Evolutionary conservation across 2,329 filamentous ascomycete species (phyloP), one percentile per base, ranked within the genome.

Genomic region (Exophiala sp.): DNA sequence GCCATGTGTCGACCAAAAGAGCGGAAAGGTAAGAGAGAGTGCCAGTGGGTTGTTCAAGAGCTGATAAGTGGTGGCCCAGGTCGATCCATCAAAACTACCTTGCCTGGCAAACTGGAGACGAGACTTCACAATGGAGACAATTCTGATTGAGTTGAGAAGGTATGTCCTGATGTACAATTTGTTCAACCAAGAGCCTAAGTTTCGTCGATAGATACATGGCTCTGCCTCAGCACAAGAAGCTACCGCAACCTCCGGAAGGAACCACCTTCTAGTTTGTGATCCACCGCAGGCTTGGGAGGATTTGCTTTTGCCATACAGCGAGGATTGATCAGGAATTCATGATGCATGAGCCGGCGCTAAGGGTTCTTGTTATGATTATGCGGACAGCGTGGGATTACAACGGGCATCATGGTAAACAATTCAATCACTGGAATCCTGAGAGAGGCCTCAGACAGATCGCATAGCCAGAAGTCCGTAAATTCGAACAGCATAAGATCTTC

Each of bases 41-140:
- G 3, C 11, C 24, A 20, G 5, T n/a, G 24, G 43, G 10, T 21
- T 36, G 40, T 35, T 32, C 18, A 21, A 50, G 38, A 7, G 33
- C 32, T 35, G 21, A 45, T 33, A 34, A 11, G 16, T 18, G 29
- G 21, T 18, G 29, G 5, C 41, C 33, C 68, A 89, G 78, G 90
- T 97, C 63, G 91, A 97, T 68, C 85, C 88, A 14, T 80, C 80
- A 55, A 89, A 91, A 68, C 79, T 99, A 33, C 88, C 88, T 12
- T 95, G 91, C 66, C 80, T 99, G 41, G 83, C 86, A 51, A 85
- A 89, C 71, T 99, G 94, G 94, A 94, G 89, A 77, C 81, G 90
- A 56, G 87, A 95, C 43, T 94, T 91, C 69, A 95, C 91, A 33
- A 95, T 96, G 89, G 92, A 97, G 77, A 95, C 89, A 1, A 85